Evolutionary conservation across 306 rosid genomes (phyloP), one percentile per base, ranked within the genome.

Genomic region (Gynostemma pentaphyllum): DNA sequence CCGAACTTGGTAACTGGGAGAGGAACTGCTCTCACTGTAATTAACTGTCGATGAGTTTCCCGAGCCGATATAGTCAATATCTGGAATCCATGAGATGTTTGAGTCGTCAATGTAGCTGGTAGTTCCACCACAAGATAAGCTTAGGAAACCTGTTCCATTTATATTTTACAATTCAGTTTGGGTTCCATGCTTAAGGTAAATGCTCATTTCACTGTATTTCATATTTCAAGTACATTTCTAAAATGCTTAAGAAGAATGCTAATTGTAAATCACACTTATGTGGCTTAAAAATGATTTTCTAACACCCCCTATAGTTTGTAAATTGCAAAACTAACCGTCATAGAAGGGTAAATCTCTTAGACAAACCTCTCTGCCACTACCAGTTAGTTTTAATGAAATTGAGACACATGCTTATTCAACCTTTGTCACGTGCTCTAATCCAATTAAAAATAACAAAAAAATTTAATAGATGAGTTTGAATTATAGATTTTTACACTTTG

Each of bases 61-160:
- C 16, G 77, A 64, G 78, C 72, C 73, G 66, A 82, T 73, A 72
- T 76, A 91, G 37, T 64, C 72, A 55, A 48, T 76, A 77, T 91
- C 96, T n/a, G 88, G 83, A 22, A 75, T 37, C 98, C 98, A 91
- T 57, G 78, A 74, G 45, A 91, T 80, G 66, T 77, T 80, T 4
- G 69, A 77, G 56, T 86, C 67, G 74, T 91, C 96, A 29, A 30
- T 72, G 76, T 80, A 82, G 62, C 76, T 79, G 27, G 70, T 69
- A 51, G 51, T 80, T 79, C 88, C 95, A 68, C 98, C 98, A 76
- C 98, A 91, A 68, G 92, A 74, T 52, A 91, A 74, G 76, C 98
- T 91, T 78, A 91, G 61, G 79, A 91, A 91, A 72, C 87, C 96
- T 88, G 96, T 48, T 7, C 16, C 42, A 29, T 24, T 19, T n/a